Evolutionary conservation across 352 stramenopile genomes (phyloP).

Genomic region (Pythium aquatile): DNA sequence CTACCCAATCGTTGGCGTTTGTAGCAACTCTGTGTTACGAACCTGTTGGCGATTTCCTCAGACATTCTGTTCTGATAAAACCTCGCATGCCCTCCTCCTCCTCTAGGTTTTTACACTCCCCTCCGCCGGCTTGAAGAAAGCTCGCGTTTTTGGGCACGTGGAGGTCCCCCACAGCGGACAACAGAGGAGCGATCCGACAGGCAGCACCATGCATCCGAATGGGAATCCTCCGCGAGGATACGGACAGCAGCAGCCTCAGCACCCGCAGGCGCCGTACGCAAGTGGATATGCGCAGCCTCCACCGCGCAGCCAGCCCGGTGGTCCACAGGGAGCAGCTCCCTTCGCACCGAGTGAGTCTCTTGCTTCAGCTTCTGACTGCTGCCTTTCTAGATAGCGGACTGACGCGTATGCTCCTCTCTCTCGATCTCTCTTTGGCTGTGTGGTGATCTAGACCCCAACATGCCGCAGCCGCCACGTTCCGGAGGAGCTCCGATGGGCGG

Average conservation of each 20-base stretch:
- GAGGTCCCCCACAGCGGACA: background rate
- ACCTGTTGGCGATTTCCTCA: background rate
- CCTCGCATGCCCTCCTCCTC: background rate
- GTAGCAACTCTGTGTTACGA: background rate
- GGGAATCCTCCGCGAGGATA: conserved; percentile 16
- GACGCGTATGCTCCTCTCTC: too few species aligned
- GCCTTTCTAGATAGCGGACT: too few species aligned
- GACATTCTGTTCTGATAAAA: conserved; percentile 5
- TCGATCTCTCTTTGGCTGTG: background rate
- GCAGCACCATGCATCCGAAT: conserved; percentile 19
- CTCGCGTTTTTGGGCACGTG: conserved; percentile 13
- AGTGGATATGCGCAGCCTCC: background rate
- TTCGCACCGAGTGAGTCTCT: background rate
- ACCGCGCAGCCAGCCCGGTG: conserved; percentile 22
- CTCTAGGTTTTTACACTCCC: background rate
- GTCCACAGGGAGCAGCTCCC: background rate
- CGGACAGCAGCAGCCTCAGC: conserved; percentile 7
- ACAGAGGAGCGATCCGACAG: background rate
- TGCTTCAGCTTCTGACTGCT: too few species aligned
- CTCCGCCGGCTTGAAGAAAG: conserved; percentile 12
- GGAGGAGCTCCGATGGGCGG: conserved; percentile 9
- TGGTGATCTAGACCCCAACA: conserved; percentile 16
- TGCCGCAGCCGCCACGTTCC: conserved; percentile 18
- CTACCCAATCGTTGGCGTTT: background rate
- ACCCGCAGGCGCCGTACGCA: conserved; percentile 7